These are phyloP conservation scores for Fraxinus angustifolia DNA, from an alignment of 305 asterid species.

Conservation along the genomic window DNA sequence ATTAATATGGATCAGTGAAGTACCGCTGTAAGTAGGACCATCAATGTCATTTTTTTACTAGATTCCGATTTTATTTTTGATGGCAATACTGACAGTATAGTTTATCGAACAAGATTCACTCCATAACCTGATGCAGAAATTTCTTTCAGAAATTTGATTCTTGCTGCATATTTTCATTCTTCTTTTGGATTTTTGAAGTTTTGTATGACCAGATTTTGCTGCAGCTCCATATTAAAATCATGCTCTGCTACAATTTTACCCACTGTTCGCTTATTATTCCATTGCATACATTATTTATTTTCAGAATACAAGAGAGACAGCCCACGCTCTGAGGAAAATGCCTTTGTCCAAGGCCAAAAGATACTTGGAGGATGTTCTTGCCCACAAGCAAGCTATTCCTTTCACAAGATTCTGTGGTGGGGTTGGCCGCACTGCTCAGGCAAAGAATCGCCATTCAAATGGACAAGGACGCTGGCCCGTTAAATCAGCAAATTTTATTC, in stretches of 20 bases:
- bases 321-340: constrained; percentile 66
- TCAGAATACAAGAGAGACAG: constrained; percentile 77
- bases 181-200: background rate
- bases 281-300: background rate
- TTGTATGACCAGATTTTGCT: background rate
- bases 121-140: background rate
- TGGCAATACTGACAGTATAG: background rate
- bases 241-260: background rate
- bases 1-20: background rate
- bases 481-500: constrained; percentile 64
- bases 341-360: constrained; percentile 66
- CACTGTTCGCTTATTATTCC: background rate
- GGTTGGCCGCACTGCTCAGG: constrained; percentile 79
- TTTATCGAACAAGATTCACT: background rate
- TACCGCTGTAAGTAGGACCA: background rate
- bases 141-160: background rate
- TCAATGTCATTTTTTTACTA: background rate
- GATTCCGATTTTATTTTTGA: background rate
- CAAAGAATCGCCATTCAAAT: constrained; percentile 73
- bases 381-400: constrained; percentile 78
- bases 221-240: background rate
- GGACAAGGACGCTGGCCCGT: constrained; percentile 90
- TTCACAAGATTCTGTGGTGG: constrained; percentile 78
- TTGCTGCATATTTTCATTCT: background rate
- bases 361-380: constrained; percentile 71